Base-by-base conservation (phyloP, 331 rosid genomes). In the Malus hybrid region DNA sequence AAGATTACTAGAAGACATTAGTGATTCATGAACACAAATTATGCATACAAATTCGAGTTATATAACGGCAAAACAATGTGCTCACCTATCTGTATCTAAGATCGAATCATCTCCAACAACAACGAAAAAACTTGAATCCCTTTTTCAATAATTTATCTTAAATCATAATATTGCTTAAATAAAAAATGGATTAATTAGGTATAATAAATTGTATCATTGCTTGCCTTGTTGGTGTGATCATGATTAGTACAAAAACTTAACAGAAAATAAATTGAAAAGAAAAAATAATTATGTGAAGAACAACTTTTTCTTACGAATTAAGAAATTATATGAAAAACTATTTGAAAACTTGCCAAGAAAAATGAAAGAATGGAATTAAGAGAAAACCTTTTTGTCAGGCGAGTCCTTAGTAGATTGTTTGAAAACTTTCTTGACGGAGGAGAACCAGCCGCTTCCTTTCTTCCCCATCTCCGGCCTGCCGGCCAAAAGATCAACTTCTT, bases 381-480 rank as follows among this genome's bases (percentile, higher is more conserved):
- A 55, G 10, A 50, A 80, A 7, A 88, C 96, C 91, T 90, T 83
- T 60, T 79, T 84, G 18, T 84, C 87, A 36, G 87, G 83, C 70
- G 84, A 81, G 65, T 85, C 85, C 85, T 84, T 92, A 3, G 96
- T 69, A 83, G 96, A 85, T n/a, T 86, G 78, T 80, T 86, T 90
- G 83, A 94, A 92, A 39, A 85, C 99, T 80, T 83, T 94, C 92
- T 88, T 94, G 79, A 94, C 96, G 0, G 97, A 81, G 2, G 99
- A 90, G 83, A 94, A 92, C 99, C 99, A 94, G 55, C 91, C 59
- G 50, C 79, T 76, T 77, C 93, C 86, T 85, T 94, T 94, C 93
- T 92, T 94, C 68, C 97, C 97, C 99, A 94, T 92, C 78, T 81
- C 70, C 33, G 73, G 69, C 56, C 48, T 74, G 73, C 54, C 15